Base-by-base conservation (phyloP, 768 basidiomycete genomes). In the Mycena olivaceomarginata region DNA sequence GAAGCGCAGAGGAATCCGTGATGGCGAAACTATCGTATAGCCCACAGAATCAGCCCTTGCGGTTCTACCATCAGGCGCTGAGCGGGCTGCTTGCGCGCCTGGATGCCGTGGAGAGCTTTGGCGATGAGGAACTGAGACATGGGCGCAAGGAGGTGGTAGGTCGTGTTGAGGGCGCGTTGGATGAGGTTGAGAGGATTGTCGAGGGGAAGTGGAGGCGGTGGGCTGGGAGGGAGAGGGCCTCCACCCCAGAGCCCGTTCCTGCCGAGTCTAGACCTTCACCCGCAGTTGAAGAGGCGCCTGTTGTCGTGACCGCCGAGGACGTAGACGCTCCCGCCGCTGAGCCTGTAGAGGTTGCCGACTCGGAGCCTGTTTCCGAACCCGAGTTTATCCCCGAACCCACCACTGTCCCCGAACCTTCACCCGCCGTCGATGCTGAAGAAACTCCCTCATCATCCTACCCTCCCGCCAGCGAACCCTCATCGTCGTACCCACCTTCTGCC, bases 21-120 rank as follows among this genome's bases (percentile, higher is more conserved):
- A 83, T 82, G 25, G 82, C 84, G 8, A 85, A 85, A 48, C 89
- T 96, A 11, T 87, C 91, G 7, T 94, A 90, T 86, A 92, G 91
- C 37, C 79, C 90, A 11, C 84, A 82, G 63, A 95, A 95, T 82
- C 89, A 91, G 39, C 89, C 92, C 0, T 85, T 95, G 51, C 92
- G 92, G 70, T 89, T 87, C 76, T 93, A 94, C 83, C 91, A 93
- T 79, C 89, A 94, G 78, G 88, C 90, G 22, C 84, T 95, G n/a
- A 88, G 87, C 66, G 84, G 87, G 51, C 86, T 96, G 40, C 84
- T 96, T 25, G 81, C 87, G 12, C 86, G 88, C 74, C 87, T 95
- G 37, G 94, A 95, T 80, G 88, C 87, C 0, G 87, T 95, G 40
- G 89, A 92, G 43, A 93, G 92, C 78, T 88, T 86, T 65, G 94